Evolutionary conservation across 2,329 filamentous ascomycete species (phyloP).

Genomic region (Bipolaris cookei): DNA sequence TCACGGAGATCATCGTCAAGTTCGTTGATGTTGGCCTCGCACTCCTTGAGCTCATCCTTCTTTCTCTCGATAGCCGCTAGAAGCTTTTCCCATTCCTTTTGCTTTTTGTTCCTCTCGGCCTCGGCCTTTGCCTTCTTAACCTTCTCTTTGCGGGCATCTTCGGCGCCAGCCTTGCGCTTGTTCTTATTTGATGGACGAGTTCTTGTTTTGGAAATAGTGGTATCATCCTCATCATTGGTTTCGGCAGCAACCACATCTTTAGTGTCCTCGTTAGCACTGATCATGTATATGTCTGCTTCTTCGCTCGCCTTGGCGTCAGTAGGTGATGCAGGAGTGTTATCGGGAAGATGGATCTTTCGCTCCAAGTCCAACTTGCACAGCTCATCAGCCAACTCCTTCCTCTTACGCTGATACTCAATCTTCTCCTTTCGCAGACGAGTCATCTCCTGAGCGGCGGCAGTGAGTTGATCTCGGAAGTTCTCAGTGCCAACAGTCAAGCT

Average conservation of each 20-base stretch:
- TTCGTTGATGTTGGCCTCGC: conserved; percentile 82
- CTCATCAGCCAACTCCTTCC: conserved; percentile 71
- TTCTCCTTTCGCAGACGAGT: conserved; percentile 94
- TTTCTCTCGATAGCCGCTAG: conserved; percentile 89
- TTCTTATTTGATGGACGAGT: conserved; percentile 67
- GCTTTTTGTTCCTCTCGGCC: conserved; percentile 70
- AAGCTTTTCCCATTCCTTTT: conserved; percentile 87
- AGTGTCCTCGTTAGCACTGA: conserved; percentile 62
- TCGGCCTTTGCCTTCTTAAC: conserved; percentile 67
- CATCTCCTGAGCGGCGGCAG: conserved; percentile 92
- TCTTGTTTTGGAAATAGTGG: conserved; percentile 66
- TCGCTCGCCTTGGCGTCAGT: conserved; percentile 57
- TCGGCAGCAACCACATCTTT: conserved; percentile 69
- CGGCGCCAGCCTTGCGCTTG: conserved; percentile 75
- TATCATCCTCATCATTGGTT: conserved; percentile 63
- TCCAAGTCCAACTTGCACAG: conserved; percentile 74
- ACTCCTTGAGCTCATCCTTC: conserved; percentile 77
- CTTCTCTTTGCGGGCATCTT: conserved; percentile 65
- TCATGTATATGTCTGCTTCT: conserved; percentile 67
- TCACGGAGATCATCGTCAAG: conserved; percentile 93
- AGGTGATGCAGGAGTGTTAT: conserved; percentile 71
- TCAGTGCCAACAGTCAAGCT: conserved; percentile 87
- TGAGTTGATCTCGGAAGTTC: conserved; percentile 84
- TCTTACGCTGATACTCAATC: conserved; percentile 85
- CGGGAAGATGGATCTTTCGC: conserved; percentile 73